Base-by-base conservation (phyloP, 2,329 filamentous ascomycete species). In the Botrytis pseudocinerea region DNA sequence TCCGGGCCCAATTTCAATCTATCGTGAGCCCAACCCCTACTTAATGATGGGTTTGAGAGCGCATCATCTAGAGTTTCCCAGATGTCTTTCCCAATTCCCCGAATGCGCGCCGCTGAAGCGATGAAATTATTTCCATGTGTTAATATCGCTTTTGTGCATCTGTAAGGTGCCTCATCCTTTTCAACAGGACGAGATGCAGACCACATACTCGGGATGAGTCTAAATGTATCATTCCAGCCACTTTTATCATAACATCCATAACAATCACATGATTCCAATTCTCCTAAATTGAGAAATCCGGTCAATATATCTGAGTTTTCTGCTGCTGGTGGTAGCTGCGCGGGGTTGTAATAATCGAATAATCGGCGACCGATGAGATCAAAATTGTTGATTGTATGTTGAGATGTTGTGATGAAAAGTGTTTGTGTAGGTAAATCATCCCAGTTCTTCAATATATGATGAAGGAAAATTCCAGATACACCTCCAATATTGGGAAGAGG, bases 71-170 rank as follows among this genome's bases (percentile, higher is more conserved):
- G 66, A n/a, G 78, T 68, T 61, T 79, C 73, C 75, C 76, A 80
- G 14, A 79, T 73, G 48, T 79, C 77, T 32, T 65, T 73, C 25
- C 76, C 73, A 16, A 77, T 40, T 1, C 78, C 83, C 1, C 83
- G 79, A 9, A 86, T 83, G 1, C 85, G 80, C 8, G 78, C 79
- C 0, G 83, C 83, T 1, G 83, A 85, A 4, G 82, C 83, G 54
- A 85, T 78, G 76, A 87, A 86, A 69, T 85, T 83, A 25, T 85
- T 85, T 62, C 84, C 83, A 74, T 85, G 85, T 4, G 83, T 84
- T 10, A 86, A 74, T 20, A 83, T 78, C 0, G 84, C 80, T 42
- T 77, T 76, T 3, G 80, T 77, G 71, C 82, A 83, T 25, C 74
- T 74, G 14, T 65, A 25, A 25, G 61, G 7, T 2, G 69, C 9